Conservation (phyloP, 1,284 basidiomycete species). For the Rhizoctonia solani region DNA sequence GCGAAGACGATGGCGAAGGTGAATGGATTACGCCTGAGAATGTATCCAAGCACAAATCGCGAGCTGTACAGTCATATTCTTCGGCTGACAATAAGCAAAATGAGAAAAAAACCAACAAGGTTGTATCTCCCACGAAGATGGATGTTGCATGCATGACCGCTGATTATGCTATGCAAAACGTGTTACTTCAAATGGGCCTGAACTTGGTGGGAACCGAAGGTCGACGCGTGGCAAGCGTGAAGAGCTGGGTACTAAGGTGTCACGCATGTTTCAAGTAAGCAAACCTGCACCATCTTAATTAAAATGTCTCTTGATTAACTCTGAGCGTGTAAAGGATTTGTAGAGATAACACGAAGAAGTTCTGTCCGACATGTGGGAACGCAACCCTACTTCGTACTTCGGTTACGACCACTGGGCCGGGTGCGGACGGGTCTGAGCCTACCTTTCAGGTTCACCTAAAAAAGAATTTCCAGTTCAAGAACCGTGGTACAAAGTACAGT, state of each 20-base stretch:
- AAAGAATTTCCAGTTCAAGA: conserved; percentile 91
- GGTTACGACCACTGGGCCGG: conserved; percentile 76
- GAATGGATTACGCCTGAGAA: conserved; percentile 98
- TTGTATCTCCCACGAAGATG: conserved; percentile 38
- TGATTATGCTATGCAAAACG: conserved; percentile 99
- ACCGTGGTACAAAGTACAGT: conserved; percentile 90
- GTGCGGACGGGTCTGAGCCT: conserved; percentile 60
- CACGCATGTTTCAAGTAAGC: conserved; percentile 99
- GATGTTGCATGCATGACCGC: conserved; percentile 91
- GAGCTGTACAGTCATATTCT: conserved; percentile 80
- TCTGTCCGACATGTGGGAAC: conserved; percentile 97
- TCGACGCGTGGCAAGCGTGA: conserved; percentile 86
- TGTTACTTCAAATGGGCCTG: conserved; percentile 92
- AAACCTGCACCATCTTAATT: too few relatives aligned
- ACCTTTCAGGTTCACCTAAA: conserved; percentile 87
- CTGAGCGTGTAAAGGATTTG: conserved; percentile 68
- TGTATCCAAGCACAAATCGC: conserved; percentile 84
- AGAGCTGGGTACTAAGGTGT: conserved; percentile 95
- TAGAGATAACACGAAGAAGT: conserved; percentile 93
- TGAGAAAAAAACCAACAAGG: conserved; percentile 50
- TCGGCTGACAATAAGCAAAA: conserved; percentile 45
- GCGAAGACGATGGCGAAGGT: conserved; percentile 81
- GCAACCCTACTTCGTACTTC: conserved; percentile 89
- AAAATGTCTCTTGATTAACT: conserved; percentile 21
- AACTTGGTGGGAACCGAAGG: conserved; percentile 92